Percentiles rank a stretch among this genome's conserved stretches.
Conservation (phyloP, 2,329 filamentous ascomycete genomes). For the Cladosporium sp. region DNA sequence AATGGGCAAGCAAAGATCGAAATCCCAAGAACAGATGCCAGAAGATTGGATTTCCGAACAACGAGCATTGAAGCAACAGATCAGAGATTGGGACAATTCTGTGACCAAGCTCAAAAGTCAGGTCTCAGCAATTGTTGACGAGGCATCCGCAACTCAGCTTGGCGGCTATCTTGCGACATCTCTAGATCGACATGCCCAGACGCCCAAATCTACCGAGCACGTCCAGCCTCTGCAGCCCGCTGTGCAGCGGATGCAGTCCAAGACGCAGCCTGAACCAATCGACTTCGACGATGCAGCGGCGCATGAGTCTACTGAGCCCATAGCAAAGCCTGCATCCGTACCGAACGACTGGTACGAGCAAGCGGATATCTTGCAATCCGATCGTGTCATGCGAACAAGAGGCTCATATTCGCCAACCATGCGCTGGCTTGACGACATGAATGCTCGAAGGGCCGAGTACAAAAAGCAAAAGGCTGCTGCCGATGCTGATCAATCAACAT, state of each 20-base stretch:
- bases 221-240: constrained; percentile 19
- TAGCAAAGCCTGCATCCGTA: constrained; percentile 14
- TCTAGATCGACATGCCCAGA: not conserved
- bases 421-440: constrained; percentile 27
- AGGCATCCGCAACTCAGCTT: not conserved
- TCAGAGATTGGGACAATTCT: constrained; percentile 10
- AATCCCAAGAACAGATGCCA: not conserved
- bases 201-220: not conserved
- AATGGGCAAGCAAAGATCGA: constrained; percentile 32
- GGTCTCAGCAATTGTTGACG: constrained; percentile 5
- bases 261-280: constrained; percentile 8
- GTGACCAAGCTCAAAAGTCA: not conserved
- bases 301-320: constrained; percentile 28
- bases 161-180: constrained; percentile 1
- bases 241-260: constrained; percentile 27
- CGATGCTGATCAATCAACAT: constrained; percentile 10
- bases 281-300: constrained; percentile 30
- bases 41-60: constrained; percentile 4
- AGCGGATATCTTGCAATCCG: constrained; percentile 25
- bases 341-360: constrained; percentile 25
- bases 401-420: constrained; percentile 10
- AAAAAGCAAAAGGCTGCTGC: constrained; percentile 10
- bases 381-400: constrained; percentile 22
- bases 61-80: constrained; percentile 5
- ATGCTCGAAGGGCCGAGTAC: constrained; percentile 17